Evolutionary conservation across 2,329 filamentous ascomycete genomes (phyloP), one percentile per base, ranked within the genome.

Genomic region (Whalleya microplaca): DNA sequence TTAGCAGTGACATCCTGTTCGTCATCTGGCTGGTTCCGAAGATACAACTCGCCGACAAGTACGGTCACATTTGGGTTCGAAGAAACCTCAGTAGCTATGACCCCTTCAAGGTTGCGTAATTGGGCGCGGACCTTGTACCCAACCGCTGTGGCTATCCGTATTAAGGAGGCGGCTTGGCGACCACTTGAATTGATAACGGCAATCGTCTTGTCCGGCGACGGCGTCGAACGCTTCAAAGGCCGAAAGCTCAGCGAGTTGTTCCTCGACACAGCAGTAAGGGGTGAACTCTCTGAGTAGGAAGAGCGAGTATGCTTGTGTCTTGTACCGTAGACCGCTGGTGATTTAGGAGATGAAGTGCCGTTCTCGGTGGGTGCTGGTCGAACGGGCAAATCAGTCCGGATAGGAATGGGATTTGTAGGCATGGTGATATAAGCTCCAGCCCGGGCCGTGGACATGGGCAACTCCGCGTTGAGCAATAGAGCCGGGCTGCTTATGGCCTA

Each of bases 171-270:
- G 63, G 94, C 92, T 80, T 99, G 95, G 68, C 95, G 90, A 70
- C 95, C 95, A 73, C 92, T 94, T 72, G 92, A 92, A 77, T 98
- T 98, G 78, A 98, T 93, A 71, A 96, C 88, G 71, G 93, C 94
- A 69, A 96, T 92, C 53, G 90, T 95, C 78, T 93, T 95, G 71
- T 84, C 81, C 44, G 83, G 82, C 27, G 78, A 77, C 57, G 81
- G 80, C 76, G 83, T 85, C 64, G 82, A 76, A 64, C 84, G 79
- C 72, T 86, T 86, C 45, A 80, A 73, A 16, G 84, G 83, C 19
- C 84, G 83, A 65, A 85, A 85, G n/a, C 79, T 85, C 56, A 85
- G 66, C 20, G 83, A 86, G 64, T 84, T 85, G 64, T 85, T 86
- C 64, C 83, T 76, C 16, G 83, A 83, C 50, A 78, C 74, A 48